phyloP scores from a whole-genome alignment of 306 rosid species.

The Rosa rugosa region DNA sequence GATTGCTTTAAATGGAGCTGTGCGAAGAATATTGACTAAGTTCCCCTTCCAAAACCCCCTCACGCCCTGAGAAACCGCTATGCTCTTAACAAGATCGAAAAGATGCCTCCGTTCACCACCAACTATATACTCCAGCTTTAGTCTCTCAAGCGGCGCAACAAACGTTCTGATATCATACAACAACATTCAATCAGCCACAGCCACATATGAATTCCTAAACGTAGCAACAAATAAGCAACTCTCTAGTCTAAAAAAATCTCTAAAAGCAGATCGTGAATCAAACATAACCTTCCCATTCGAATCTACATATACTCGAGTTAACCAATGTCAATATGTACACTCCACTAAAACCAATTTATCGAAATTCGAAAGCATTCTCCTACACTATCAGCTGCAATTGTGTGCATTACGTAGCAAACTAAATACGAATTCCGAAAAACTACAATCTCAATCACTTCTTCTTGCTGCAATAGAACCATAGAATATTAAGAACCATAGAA shows the following conservation, averaged over 20 bases:
- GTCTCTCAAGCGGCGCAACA: constrained; percentile 97
- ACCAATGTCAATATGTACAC: not conserved
- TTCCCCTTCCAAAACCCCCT: constrained; percentile 98
- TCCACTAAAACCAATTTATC: not conserved
- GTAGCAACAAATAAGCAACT: not conserved
- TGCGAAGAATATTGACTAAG: constrained; percentile 83
- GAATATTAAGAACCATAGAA: too few species aligned
- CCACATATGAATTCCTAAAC: not conserved
- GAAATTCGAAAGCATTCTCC: not conserved
- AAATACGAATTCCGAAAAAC: too few species aligned
- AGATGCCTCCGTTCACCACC: constrained; percentile 80
- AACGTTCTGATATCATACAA: constrained; percentile 59
- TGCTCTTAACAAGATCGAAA: constrained; percentile 55
- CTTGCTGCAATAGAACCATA: too few species aligned
- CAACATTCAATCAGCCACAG: constrained; percentile 10
- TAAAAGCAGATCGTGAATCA: not conserved
- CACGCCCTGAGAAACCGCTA: constrained; percentile 81
- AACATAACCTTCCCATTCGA: not conserved
- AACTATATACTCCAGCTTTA: constrained; percentile 91
- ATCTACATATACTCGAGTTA: not conserved
- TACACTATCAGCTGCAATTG: not conserved
- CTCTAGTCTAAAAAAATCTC: constrained; percentile 1
- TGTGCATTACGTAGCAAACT: too few species aligned
- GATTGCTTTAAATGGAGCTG: constrained; percentile 95
- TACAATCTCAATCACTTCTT: too few species aligned